These are phyloP conservation scores for Aegilops longissima DNA, from an alignment of 176 grass and related monocot genomes.

Conservation along the genomic window DNA sequence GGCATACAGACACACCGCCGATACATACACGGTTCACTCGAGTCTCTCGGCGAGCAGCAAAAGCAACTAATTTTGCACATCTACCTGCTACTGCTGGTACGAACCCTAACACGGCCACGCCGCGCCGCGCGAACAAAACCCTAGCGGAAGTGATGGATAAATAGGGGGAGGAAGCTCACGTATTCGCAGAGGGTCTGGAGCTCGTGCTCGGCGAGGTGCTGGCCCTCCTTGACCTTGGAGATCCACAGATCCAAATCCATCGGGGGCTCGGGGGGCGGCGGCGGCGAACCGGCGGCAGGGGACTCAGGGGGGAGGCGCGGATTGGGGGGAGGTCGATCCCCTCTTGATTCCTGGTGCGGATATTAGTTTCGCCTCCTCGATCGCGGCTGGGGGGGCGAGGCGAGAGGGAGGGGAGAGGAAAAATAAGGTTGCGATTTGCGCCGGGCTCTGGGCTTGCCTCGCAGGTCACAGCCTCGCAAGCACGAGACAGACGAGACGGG, in stretches of 20 bases:
- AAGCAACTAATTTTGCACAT: not conserved
- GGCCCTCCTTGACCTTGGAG: constrained; percentile 98
- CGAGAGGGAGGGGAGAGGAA: not conserved
- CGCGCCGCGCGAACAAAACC: constrained; percentile 27
- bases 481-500: not conserved
- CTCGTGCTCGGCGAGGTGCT: constrained; percentile 94
- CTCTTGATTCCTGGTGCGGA: constrained; percentile 10
- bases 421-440: constrained; percentile 27
- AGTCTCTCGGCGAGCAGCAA: not conserved
- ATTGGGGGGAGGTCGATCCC: constrained; percentile 11
- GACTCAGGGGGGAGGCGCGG: not conserved
- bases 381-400: constrained; percentile 10
- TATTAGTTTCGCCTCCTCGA: constrained; percentile 38
- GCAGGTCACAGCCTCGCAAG: constrained; percentile 36
- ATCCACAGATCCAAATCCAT: constrained; percentile 99
- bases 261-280: not conserved
- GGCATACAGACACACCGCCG: not conserved
- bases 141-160: constrained; percentile 14
- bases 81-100: not conserved
- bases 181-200: constrained; percentile 99
- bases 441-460: constrained; percentile 18
- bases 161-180: constrained; percentile 37
- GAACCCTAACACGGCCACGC: constrained; percentile 24
- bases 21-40: not conserved
- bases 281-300: not conserved